Percentiles rank a stretch among this genome's conserved stretches.
Evolutionary conservation across 78 protist species (phyloP).

Genomic region (Parvularia atlantis): DNA sequence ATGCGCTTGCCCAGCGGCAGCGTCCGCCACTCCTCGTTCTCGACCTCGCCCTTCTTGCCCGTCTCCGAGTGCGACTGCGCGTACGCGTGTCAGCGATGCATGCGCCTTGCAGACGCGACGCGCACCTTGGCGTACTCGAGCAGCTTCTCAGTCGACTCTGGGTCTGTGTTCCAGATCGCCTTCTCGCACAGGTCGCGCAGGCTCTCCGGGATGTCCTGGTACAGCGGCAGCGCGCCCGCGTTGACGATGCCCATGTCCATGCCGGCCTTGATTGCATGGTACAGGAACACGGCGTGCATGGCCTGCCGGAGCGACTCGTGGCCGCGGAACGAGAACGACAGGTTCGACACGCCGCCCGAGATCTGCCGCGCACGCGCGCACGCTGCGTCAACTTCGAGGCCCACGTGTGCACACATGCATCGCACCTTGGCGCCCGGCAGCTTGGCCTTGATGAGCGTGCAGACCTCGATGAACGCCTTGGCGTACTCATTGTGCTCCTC

Average conservation of each 20-base stretch:
- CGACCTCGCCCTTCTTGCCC: constrained; percentile 30
- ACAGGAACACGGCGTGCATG: constrained; percentile 90
- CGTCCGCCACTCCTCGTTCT: constrained; percentile 76
- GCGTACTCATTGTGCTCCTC: constrained; percentile 95
- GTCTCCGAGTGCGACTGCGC: not conserved
- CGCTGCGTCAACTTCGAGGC: not conserved
- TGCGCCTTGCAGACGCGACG: not conserved
- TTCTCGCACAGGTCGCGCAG: constrained; percentile 51
- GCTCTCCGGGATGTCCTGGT: constrained; percentile 72
- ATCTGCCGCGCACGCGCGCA: constrained; percentile 27
- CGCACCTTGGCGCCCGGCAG: constrained; percentile 12
- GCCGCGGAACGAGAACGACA: constrained; percentile 97
- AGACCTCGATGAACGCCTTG: constrained; percentile 84
- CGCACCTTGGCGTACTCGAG: constrained; percentile 37
- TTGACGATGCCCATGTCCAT: constrained; percentile 98
- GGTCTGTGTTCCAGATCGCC: constrained; percentile 46
- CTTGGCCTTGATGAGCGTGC: constrained; percentile 44
- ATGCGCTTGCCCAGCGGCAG: constrained; percentile 66
- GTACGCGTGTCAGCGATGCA: not conserved
- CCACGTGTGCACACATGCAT: too few relatives aligned
- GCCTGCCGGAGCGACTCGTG: constrained; percentile 79
- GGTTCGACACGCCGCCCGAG: constrained; percentile 96
- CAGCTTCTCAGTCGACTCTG: constrained; percentile 20
- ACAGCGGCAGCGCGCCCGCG: constrained; percentile 87
- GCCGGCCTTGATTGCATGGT: constrained; percentile 71